phyloP scores from a whole-genome alignment of 179 eudicot species.

The Silene noctiflora region DNA sequence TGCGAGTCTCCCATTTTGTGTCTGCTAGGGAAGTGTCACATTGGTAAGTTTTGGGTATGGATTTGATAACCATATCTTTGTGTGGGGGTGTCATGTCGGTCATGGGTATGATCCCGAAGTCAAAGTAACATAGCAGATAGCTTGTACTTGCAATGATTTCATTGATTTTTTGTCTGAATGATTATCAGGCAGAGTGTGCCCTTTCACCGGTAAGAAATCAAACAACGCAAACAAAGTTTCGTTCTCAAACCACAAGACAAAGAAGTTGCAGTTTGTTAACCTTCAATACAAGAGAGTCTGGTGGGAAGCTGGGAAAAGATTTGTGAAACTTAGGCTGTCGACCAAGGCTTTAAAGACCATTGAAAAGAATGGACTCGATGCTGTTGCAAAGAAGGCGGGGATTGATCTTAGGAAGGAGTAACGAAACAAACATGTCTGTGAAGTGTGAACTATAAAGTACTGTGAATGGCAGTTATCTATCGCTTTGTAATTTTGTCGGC shows the following conservation, averaged over 20 bases:
- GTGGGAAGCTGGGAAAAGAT: constrained; percentile 98
- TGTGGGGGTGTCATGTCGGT: no score
- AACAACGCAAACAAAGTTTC: constrained; percentile 82
- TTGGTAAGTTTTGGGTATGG: no score
- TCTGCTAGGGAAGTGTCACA: background rate
- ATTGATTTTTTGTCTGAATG: constrained; percentile 15
- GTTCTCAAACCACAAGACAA: constrained; percentile 86
- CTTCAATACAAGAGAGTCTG: constrained; percentile 80
- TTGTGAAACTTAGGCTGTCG: constrained; percentile 67
- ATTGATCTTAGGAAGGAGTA: constrained; percentile 76
- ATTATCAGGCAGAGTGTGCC: constrained; percentile 79
- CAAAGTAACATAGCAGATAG: no score
- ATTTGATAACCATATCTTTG: no score
- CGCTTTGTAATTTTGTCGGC: constrained; percentile 16
- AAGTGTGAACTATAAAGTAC: constrained; percentile 13
- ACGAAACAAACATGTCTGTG: constrained; percentile 12
- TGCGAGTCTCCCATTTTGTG: background rate
- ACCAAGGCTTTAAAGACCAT: constrained; percentile 92
- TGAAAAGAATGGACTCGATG: constrained; percentile 91
- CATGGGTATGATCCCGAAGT: no score
- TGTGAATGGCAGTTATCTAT: background rate
- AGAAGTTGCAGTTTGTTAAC: constrained; percentile 72
- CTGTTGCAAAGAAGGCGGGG: constrained; percentile 93
- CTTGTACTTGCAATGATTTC: background rate
- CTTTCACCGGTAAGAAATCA: constrained; percentile 91